These are phyloP conservation scores for Polychaeton citri DNA, from an alignment of 2,329 filamentous ascomycete genomes.

Conservation along the genomic window DNA sequence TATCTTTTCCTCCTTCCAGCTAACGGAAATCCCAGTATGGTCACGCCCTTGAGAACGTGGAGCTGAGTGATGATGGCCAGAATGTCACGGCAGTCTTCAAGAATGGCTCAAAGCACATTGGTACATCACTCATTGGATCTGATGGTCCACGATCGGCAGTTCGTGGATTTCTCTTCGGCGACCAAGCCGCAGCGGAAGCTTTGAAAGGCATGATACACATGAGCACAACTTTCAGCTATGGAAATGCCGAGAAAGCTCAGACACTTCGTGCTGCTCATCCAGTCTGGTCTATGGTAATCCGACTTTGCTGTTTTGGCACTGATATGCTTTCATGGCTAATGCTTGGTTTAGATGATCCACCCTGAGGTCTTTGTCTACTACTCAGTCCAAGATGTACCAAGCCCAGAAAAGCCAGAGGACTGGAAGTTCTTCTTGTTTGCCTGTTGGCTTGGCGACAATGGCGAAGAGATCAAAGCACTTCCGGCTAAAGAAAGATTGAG, in stretches of 20 bases:
- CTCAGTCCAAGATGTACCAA: conserved; percentile 7
- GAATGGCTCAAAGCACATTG: conserved; percentile 7
- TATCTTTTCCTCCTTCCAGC: no score
- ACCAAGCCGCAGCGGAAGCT: neutral
- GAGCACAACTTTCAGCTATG: conserved; percentile 7
- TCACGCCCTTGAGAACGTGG: conserved; percentile 2
- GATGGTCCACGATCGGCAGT: conserved; percentile 13
- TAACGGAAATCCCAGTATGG: conserved; percentile 2
- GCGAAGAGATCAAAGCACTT: neutral
- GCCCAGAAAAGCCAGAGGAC: conserved; percentile 6
- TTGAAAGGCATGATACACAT: conserved; percentile 5
- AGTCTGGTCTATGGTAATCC: conserved; percentile 5
- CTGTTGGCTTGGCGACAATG: conserved; percentile 7
- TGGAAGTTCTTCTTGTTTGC: conserved; percentile 9
- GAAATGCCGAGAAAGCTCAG: conserved; percentile 6
- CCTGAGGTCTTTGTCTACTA: conserved; percentile 5
- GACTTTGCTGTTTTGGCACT: no score
- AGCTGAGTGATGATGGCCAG: conserved; percentile 3
- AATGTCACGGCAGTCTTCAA: conserved; percentile 8
- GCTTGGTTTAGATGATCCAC: conserved; percentile 3
- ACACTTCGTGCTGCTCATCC: conserved; percentile 8
- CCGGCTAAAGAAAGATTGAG: neutral
- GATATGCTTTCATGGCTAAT: no score
- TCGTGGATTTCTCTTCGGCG: conserved; percentile 6
- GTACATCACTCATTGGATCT: conserved; percentile 10